Evolutionary conservation across 305 asterid species (phyloP).

Genomic region (Fraxinus floribunda): DNA sequence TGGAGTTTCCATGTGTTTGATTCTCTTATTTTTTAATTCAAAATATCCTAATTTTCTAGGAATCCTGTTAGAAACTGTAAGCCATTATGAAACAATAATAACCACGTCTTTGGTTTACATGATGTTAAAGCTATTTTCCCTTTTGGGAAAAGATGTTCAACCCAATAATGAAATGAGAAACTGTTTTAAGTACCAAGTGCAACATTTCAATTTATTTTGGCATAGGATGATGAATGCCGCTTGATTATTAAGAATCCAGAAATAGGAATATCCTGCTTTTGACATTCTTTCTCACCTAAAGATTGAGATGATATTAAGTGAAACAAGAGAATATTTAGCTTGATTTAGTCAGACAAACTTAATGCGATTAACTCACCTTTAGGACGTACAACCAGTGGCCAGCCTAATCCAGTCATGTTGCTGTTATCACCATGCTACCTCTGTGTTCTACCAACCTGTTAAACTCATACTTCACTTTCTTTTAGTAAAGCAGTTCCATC

Average conservation of each 20-base stretch:
- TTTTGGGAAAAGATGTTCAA: neutral
- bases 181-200: neutral
- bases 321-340: neutral
- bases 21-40: constrained; percentile 12
- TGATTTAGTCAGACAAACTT: neutral
- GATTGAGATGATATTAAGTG: neutral
- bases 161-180: constrained; percentile 6
- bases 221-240: neutral
- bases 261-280: neutral
- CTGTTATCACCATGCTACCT: neutral
- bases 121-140: neutral
- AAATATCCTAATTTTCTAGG: neutral
- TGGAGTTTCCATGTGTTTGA: constrained; percentile 14
- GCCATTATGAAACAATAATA: neutral
- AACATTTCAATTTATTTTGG: neutral
- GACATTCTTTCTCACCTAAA: neutral
- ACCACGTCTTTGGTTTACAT: neutral
- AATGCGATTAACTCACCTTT: neutral
- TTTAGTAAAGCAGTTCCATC: neutral
- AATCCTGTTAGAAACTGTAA: neutral
- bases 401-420: neutral
- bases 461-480: neutral
- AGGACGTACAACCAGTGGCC: neutral
- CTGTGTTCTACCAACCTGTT: neutral
- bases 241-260: neutral